Evolutionary conservation across 306 rosid genomes (phyloP).

Genomic region (Crataegus laevigata): DNA sequence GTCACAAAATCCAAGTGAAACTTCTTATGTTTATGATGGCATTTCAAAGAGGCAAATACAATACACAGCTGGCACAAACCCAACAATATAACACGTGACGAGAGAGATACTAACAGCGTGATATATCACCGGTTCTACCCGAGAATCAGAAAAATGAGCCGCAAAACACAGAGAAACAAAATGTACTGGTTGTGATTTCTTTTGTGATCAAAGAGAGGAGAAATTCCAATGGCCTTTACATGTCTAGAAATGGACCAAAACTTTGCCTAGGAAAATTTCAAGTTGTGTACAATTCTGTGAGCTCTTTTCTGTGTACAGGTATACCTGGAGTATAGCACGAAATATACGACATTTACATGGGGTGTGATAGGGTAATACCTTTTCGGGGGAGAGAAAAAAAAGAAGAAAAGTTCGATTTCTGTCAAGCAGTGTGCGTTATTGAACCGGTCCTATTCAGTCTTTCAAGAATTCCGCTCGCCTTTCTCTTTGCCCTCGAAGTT

Average conservation of each 20-base stretch:
- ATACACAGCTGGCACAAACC: conserved; percentile 18
- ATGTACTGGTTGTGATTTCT: neutral
- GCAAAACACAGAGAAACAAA: neutral
- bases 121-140: neutral
- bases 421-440: conserved; percentile 60
- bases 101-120: neutral
- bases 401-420: conserved; percentile 18
- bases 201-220: neutral
- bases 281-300: conserved; percentile 19
- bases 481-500: conserved; percentile 65
- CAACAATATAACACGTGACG: conserved; percentile 1
- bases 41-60: conserved; percentile 3
- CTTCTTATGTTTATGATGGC: conserved; percentile 15
- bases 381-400: neutral
- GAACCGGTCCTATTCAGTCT: conserved; percentile 37
- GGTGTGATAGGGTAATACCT: neutral
- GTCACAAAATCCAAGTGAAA: conserved; percentile 18
- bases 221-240: conserved; percentile 4
- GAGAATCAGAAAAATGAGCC: neutral
- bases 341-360: neutral
- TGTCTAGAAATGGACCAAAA: conserved; percentile 6
- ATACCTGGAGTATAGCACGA: neutral
- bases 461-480: conserved; percentile 61
- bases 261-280: conserved; percentile 2
- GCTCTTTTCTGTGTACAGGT: conserved; percentile 18